Evolutionary conservation across 192 early-diverging fungal genomes (phyloP), one percentile per base, ranked within the genome.

Genomic region (Nowakowskiella sp.): DNA sequence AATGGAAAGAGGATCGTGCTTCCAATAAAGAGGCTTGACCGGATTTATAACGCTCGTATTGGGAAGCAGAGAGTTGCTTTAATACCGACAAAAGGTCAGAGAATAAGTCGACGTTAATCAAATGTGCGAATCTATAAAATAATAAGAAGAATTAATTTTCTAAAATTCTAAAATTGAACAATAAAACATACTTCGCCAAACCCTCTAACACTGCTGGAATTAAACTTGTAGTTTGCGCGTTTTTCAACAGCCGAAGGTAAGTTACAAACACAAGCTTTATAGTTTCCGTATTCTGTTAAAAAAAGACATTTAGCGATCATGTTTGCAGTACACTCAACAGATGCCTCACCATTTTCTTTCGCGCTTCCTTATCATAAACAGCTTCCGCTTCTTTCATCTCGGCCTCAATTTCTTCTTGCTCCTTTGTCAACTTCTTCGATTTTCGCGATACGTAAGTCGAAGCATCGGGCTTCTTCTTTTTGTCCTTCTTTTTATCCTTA

Each of bases 81-180:
- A 98, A 73, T 19, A 87, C 73, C 22, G 82, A 72, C 39, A 98
- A 65, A 57, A 98, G 66, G 65, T 96, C 93, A 4, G 83, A 73
- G 65, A 94, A 98, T 52, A 94, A 94, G 52, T 98, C 93, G 22
- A 98, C 83, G 57, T 86, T 92, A 66, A 98, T 98, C 31, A 98
- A 66, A 66, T 96, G 95, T 8, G 93, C 88, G 72, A 92, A 97
- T 54, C 81, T 74, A 48, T 57, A 57, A 13, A 65, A 9, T 16
- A 33, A 8, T 7, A 53, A 32, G 8, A 16, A 4, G 24, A 59
- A 55, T 16, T 67, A 53, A 58, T 55, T 5, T 6, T 16, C 8
- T 19, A 7, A 33, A 44, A 24, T 49, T 13, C 13, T 13, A 51
- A 51, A 7, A 51, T 19, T 19, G 19, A 39, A 13, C 8, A 24